Percentiles rank a stretch among this genome's conserved stretches.
Conservation (phyloP, 805 yeast species). For the Lipomyces sp. region DNA sequence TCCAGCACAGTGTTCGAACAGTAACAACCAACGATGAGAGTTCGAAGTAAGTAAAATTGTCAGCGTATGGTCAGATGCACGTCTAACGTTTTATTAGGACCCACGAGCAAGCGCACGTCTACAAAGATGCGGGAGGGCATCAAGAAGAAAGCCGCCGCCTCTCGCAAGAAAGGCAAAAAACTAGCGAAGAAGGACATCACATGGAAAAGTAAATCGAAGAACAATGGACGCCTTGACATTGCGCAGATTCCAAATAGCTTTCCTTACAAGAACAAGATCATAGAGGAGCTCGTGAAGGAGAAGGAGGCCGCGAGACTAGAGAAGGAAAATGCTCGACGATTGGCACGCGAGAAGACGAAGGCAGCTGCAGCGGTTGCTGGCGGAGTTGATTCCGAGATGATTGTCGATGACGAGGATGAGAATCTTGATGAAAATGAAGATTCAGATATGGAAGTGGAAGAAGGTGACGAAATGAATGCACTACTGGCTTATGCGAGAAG, state of each 20-base stretch:
- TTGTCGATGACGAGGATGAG: slow-evolving; percentile 40
- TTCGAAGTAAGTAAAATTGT: slow-evolving; percentile 14
- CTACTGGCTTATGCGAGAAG: slow-evolving; percentile 83
- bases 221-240: slow-evolving; percentile 47
- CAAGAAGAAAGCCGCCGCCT: slow-evolving; percentile 91
- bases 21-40: slow-evolving; percentile 8
- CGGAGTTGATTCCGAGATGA: slow-evolving; percentile 23
- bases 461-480: slow-evolving; percentile 41
- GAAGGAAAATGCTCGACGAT: slow-evolving; percentile 39
- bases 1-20: too few species aligned
- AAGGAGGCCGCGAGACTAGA: slow-evolving; percentile 46
- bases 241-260: slow-evolving; percentile 93
- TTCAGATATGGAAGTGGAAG: slow-evolving; percentile 38
- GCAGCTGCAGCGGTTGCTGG: neutral
- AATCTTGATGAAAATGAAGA: slow-evolving; percentile 38
- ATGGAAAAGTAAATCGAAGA: slow-evolving; percentile 80
- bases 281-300: slow-evolving; percentile 53
- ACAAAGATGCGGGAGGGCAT: slow-evolving; percentile 96
- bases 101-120: slow-evolving; percentile 81
- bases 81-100: slow-evolving; percentile 39
- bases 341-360: slow-evolving; percentile 35
- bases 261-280: slow-evolving; percentile 86
- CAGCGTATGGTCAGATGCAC: too few species aligned
- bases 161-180: slow-evolving; percentile 80
- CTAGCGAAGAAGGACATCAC: slow-evolving; percentile 82